These are phyloP conservation scores for Cyberlindnera lachancei DNA, from an alignment of 805 yeast genomes.

Conservation along the genomic window DNA sequence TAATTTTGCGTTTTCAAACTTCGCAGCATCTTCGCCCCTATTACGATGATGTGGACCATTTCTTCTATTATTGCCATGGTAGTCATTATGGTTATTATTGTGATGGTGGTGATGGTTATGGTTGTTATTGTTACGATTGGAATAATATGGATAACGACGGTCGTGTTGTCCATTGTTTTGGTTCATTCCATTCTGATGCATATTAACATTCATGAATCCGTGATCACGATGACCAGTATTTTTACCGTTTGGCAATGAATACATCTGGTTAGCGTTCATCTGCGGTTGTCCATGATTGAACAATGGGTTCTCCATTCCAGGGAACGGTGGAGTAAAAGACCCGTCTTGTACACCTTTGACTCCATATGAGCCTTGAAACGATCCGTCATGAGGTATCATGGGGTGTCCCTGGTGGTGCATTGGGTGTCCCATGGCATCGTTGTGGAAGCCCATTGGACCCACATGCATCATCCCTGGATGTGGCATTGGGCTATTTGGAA, in stretches of 20 bases:
- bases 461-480: constrained; percentile 22
- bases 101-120: constrained; percentile 9
- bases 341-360: constrained; percentile 12
- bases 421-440: constrained; percentile 16
- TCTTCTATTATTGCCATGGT: constrained; percentile 13
- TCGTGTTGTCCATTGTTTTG: constrained; percentile 8
- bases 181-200: constrained; percentile 8
- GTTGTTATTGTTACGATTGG: constrained; percentile 8
- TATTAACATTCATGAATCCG: constrained; percentile 6
- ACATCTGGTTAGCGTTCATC: constrained; percentile 16
- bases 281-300: constrained; percentile 11
- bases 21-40: constrained; percentile 56
- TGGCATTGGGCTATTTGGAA: constrained; percentile 16
- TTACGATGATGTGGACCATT: constrained; percentile 14
- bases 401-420: constrained; percentile 10
- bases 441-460: constrained; percentile 21
- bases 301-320: constrained; percentile 11
- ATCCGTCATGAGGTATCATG: constrained; percentile 10
- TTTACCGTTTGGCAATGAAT: constrained; percentile 19
- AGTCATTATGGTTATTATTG: constrained; percentile 6
- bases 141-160: constrained; percentile 15
- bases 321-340: constrained; percentile 7
- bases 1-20: constrained; percentile 58
- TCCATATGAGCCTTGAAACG: constrained; percentile 8
- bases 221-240: constrained; percentile 1